A percentile compares a stretch with the other conserved stretches of the same genome.
Evolutionary conservation across 768 basidiomycete genomes (phyloP).

Genomic region (Coprinopsis marcescibilis): DNA sequence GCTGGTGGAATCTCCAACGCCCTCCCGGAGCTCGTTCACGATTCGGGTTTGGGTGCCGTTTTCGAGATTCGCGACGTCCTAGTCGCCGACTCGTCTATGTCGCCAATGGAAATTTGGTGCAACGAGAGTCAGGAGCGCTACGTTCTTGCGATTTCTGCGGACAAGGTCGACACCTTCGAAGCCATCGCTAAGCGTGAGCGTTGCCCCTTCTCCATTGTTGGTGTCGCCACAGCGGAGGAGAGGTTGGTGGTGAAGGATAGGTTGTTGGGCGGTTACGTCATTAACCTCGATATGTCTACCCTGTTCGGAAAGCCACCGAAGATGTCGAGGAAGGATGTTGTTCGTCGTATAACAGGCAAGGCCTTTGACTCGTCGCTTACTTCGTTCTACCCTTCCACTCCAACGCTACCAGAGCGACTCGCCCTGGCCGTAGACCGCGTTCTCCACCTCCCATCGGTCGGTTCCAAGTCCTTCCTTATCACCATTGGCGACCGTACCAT

Average conservation of each 20-base stretch:
- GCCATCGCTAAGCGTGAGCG: conserved; percentile 80
- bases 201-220: conserved; percentile 91
- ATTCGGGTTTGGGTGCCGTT: conserved; percentile 82
- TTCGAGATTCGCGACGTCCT: conserved; percentile 94
- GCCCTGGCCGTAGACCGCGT: conserved; percentile 70
- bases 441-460: conserved; percentile 86
- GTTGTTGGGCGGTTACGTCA: conserved; percentile 70
- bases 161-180: conserved; percentile 59
- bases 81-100: conserved; percentile 90
- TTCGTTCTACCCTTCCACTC: conserved; percentile 63
- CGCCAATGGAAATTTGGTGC: conserved; percentile 99
- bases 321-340: conserved; percentile 71
- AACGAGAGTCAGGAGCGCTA: conserved; percentile 99
- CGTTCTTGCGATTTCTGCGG: conserved; percentile 80
- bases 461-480: conserved; percentile 95
- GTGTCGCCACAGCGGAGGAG: conserved; percentile 75
- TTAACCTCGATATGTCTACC: conserved; percentile 88
- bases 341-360: conserved; percentile 27
- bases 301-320: conserved; percentile 95
- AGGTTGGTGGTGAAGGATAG: conserved; percentile 87
- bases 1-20: conserved; percentile 97
- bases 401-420: conserved; percentile 42
- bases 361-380: conserved; percentile 70
- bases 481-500: conserved; percentile 96
- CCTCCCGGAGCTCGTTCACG: conserved; percentile 94